phyloP scores from a whole-genome alignment of 306 rosid genomes.

The Dalbergia oliveri region DNA sequence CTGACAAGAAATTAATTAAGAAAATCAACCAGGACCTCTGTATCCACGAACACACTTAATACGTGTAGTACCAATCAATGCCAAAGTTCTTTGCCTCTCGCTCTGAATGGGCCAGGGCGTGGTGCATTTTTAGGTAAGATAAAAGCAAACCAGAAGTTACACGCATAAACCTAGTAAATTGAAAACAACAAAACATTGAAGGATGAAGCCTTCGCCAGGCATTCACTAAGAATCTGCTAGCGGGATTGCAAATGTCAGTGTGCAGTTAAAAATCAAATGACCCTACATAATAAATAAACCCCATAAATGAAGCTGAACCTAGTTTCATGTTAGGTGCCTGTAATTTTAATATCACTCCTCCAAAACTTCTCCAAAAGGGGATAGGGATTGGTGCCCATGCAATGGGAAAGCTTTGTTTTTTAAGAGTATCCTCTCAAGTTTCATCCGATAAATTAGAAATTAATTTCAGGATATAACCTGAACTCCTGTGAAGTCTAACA shows the following conservation, averaged over 20 bases:
- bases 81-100: not conserved
- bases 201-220: no score
- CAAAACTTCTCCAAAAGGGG: not conserved
- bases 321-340: not conserved
- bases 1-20: not conserved
- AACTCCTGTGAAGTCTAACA: no score
- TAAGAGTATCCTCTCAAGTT: no score
- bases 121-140: conserved; percentile 7
- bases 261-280: no score
- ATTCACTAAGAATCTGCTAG: no score
- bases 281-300: not conserved
- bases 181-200: no score
- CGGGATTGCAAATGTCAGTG: no score
- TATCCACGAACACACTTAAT: no score
- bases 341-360: not conserved
- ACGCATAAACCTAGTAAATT: not conserved
- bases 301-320: not conserved
- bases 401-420: no score
- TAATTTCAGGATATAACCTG: no score
- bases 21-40: no score
- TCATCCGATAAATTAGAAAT: no score
- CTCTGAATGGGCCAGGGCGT: not conserved
- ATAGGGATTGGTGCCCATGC: not conserved
- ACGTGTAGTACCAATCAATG: not conserved
- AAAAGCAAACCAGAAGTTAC: conserved; percentile 8